Conservation (phyloP, 164 flowering plant species). For the Kalanchoe fedtschenkoi region DNA sequence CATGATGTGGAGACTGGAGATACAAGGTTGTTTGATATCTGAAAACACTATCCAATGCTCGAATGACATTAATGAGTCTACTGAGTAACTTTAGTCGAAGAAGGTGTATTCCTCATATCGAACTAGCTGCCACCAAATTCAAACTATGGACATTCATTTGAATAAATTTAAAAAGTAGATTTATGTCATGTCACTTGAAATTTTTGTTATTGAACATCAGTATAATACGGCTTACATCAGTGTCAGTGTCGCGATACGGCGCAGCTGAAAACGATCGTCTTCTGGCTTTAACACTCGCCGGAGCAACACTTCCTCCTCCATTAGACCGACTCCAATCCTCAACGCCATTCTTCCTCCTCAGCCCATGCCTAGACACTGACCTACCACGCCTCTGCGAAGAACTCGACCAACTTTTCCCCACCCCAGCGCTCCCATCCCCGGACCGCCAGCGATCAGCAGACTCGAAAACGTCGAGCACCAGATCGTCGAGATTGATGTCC, state of each 20-base stretch:
- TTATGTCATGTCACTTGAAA: too few relatives aligned
- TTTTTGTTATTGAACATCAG: too few relatives aligned
- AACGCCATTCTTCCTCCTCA: conserved; percentile 17
- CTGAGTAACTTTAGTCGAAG: too few relatives aligned
- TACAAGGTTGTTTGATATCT: too few relatives aligned
- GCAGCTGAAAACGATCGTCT: conserved; percentile 73
- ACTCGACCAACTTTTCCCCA: neutral
- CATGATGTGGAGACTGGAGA: too few relatives aligned
- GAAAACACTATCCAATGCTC: too few relatives aligned
- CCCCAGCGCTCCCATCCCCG: conserved; percentile 12
- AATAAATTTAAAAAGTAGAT: too few relatives aligned
- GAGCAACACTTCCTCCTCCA: conserved; percentile 18
- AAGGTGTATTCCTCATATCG: too few relatives aligned
- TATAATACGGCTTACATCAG: too few relatives aligned
- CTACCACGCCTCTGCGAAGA: conserved; percentile 55
- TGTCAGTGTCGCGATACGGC: conserved; percentile 51
- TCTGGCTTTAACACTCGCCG: conserved; percentile 22
- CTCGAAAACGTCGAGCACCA: conserved; percentile 54
- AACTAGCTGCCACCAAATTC: too few relatives aligned
- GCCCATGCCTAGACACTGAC: conserved; percentile 75
- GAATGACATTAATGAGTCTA: too few relatives aligned
- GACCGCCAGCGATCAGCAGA: conserved; percentile 28
- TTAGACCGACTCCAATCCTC: conserved; percentile 7
- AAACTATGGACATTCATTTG: too few relatives aligned
- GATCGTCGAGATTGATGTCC: conserved; percentile 80